Conservation (phyloP, 2,329 filamentous ascomycete genomes). For the Cladosporium sp. region DNA sequence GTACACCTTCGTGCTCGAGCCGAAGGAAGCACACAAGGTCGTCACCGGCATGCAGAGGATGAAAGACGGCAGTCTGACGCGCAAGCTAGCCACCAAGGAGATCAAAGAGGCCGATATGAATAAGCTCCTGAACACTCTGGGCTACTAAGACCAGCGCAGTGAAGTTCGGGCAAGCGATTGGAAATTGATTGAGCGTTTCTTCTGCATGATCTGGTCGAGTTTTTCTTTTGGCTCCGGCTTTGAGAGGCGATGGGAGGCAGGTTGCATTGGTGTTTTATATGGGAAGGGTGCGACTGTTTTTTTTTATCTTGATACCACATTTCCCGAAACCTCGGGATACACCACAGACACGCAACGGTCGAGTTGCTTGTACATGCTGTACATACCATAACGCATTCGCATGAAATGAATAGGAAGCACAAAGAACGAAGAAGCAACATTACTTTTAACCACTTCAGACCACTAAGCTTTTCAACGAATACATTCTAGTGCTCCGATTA, state of each 20-base stretch:
- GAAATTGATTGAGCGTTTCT: not conserved
- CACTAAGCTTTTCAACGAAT: too few species aligned
- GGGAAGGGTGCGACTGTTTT: too few species aligned
- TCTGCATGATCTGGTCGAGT: not conserved
- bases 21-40: slow-evolving; percentile 61
- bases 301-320: not conserved
- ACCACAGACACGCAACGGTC: not conserved
- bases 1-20: slow-evolving; percentile 58
- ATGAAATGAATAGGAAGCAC: not conserved
- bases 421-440: too few species aligned
- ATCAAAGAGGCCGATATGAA: slow-evolving; percentile 46
- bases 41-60: slow-evolving; percentile 55
- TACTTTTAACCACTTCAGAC: too few species aligned
- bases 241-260: too few species aligned
- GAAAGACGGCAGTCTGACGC: slow-evolving; percentile 52
- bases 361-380: not conserved
- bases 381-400: slow-evolving; percentile 3
- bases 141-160: slow-evolving; percentile 22
- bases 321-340: not conserved
- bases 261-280: not conserved
- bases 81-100: slow-evolving; percentile 50
- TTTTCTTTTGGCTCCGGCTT: not conserved
- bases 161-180: not conserved
- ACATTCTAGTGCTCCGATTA: too few species aligned
- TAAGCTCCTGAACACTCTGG: slow-evolving; percentile 32